Evolutionary conservation across 345 rosid genomes (phyloP), one percentile per base, ranked within the genome.

Genomic region (Camelina neglecta): DNA sequence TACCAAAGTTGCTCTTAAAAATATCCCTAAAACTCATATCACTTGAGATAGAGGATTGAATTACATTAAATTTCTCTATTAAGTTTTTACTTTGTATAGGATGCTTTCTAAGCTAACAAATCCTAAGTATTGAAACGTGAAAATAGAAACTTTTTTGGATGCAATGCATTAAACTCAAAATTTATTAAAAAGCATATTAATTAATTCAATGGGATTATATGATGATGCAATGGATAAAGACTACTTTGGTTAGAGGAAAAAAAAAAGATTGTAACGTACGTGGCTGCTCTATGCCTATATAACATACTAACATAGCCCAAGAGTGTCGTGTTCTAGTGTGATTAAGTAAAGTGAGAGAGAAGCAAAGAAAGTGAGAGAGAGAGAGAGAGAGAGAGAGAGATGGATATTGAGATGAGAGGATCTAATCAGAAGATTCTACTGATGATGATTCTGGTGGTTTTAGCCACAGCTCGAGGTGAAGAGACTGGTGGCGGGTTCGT

Each of bases 281-380:
- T 60, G 69, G 42, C 76, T 57, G 59, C 71, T 74, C 60, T 57
- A 35, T 35, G 47, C 15, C 72, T 76, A 70, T 70, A 76, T 70
- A 63, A 76, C 36, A 55, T 9, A 70, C 70, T 70, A 63, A 76
- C 36, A 55, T 9, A 70, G 45, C 60, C 53, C 42, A 35, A 56
- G 36, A 69, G 51, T 64, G 75, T 62, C 75, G 76, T 77, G 55
- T 71, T 29, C 47, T 18, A 9, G 6, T 57, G 65, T 63, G 48
- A 11, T 38, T 0, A 70, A 55, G 60, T 55, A 60, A 65, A 72
- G 72, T 70, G 54, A 76, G 10, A 33, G 4, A 70, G 16, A 76
- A 69, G 44, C 58, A 62, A 69, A 44, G 18, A 18, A 18, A 18
- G 18, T 18, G 44, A 69, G 5, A 47, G n/a, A 18, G 9, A 54